A percentile compares a stretch with the other conserved stretches of the same genome.
Conservation (phyloP, 2,329 filamentous ascomycete species). For the Colletotrichum viniferum region DNA sequence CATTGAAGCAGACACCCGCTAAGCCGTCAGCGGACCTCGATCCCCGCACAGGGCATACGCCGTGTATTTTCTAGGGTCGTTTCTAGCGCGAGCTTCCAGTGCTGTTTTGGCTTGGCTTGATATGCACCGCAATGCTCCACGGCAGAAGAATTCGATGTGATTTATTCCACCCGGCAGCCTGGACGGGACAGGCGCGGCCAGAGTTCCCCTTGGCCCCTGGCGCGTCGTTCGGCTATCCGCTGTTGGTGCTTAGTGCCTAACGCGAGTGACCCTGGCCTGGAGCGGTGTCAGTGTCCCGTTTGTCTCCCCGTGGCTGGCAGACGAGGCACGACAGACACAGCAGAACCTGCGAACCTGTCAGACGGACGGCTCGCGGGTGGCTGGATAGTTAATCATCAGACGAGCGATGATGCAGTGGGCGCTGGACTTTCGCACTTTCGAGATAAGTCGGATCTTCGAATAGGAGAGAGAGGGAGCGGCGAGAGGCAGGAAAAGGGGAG, state of each 20-base stretch:
- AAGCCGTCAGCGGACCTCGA: constrained; percentile 17
- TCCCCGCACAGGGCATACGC: constrained; percentile 13
- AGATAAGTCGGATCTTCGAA: not conserved
- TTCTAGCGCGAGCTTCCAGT: constrained; percentile 4
- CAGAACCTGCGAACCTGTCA: not conserved
- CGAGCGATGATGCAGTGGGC: not conserved
- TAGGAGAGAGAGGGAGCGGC: not conserved
- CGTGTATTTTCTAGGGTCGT: constrained; percentile 18
- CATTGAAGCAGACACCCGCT: not conserved
- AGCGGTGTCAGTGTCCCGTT: not conserved
- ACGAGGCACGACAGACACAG: not conserved
- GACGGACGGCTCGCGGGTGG: not conserved
- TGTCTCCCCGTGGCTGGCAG: not conserved
- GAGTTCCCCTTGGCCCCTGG: not conserved
- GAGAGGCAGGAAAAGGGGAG: not conserved
- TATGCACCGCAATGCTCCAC: not conserved
- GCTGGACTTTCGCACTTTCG: not conserved
- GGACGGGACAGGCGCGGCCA: not conserved
- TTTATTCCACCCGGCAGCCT: not conserved
- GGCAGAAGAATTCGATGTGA: not conserved
- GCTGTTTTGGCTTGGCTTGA: constrained; percentile 7
- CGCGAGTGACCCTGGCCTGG: not conserved
- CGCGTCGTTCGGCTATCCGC: not conserved
- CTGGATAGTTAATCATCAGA: not conserved
- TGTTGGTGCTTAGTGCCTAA: constrained; percentile 1